Conservation (phyloP, 1,284 basidiomycete species). For the Heliocybe sulcata region DNA sequence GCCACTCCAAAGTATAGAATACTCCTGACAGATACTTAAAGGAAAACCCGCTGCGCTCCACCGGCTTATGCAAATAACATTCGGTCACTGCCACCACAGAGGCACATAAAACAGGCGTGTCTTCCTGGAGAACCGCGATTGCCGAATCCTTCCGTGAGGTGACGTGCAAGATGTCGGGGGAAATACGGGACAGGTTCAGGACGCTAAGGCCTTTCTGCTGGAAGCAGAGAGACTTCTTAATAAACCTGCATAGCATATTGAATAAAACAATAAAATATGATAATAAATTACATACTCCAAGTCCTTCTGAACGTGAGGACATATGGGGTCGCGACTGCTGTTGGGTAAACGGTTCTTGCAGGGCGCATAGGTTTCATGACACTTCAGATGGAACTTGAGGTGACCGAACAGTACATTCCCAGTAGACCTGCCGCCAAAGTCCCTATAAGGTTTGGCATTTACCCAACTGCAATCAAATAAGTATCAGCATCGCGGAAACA, state of each 20-base stretch:
- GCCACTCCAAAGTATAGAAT: not conserved
- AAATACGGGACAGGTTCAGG: not conserved
- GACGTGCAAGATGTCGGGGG: not conserved
- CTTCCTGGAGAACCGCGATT: not conserved
- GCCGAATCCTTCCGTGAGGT: not conserved
- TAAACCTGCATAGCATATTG: not conserved
- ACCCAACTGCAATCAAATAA: too few relatives aligned
- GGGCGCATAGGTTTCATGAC: too few relatives aligned
- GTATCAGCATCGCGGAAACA: too few relatives aligned
- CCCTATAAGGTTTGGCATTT: too few relatives aligned
- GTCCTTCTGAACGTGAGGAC: too few relatives aligned
- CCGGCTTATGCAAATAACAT: not conserved
- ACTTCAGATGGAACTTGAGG: too few relatives aligned
- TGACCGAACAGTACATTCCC: too few relatives aligned
- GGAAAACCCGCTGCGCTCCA: not conserved
- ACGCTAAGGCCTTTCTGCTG: not conserved
- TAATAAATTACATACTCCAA: too few relatives aligned
- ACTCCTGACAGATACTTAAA: not conserved
- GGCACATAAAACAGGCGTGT: not conserved
- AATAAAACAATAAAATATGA: too few relatives aligned
- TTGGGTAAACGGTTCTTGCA: too few relatives aligned
- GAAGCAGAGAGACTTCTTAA: not conserved
- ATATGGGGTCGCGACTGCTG: too few relatives aligned
- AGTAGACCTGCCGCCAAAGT: too few relatives aligned
- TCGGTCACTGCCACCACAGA: not conserved